A percentile compares a stretch with the other conserved stretches of the same genome.
Conservation (phyloP, 2,329 filamentous ascomycete genomes). For the Leptodontidium sp. region DNA sequence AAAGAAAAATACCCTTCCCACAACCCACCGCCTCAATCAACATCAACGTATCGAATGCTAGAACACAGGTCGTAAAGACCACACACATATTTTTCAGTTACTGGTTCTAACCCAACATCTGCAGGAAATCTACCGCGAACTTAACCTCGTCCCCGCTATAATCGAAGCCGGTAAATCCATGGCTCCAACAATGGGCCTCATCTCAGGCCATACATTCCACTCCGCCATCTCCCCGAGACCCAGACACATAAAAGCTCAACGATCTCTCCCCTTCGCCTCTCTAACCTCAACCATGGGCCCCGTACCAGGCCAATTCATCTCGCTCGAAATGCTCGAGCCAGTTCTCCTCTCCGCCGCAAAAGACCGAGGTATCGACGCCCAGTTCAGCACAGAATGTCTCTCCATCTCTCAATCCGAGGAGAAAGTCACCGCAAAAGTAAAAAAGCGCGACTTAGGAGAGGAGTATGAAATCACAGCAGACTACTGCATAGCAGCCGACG, state of each 20-base stretch:
- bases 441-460: conserved; percentile 27
- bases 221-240: conserved; percentile 33
- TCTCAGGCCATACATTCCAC: conserved; percentile 29
- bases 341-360: conserved; percentile 48
- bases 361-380: conserved; percentile 48
- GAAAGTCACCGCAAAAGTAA: conserved; percentile 42
- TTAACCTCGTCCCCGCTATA: conserved; percentile 43
- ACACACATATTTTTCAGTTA: not conserved
- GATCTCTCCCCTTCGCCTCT: conserved; percentile 10
- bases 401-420: conserved; percentile 38
- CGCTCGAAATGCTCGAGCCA: conserved; percentile 52
- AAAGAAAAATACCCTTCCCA: not conserved
- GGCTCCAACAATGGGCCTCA: conserved; percentile 37
- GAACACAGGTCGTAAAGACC: too few relatives aligned
- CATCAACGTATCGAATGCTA: too few relatives aligned
- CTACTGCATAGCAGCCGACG: conserved; percentile 53
- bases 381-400: conserved; percentile 46
- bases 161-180: conserved; percentile 36
- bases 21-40: too few relatives aligned
- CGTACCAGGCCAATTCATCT: conserved; percentile 1
- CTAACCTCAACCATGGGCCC: conserved; percentile 1
- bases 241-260: not conserved
- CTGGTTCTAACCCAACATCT: too few relatives aligned
- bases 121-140: conserved; percentile 46
- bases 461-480: conserved; percentile 41